A percentile compares a stretch with the other conserved stretches of the same genome.
These are phyloP conservation scores for Penicillium paxilli DNA, from an alignment of 495 filamentous ascomycete genomes.

Conservation along the genomic window DNA sequence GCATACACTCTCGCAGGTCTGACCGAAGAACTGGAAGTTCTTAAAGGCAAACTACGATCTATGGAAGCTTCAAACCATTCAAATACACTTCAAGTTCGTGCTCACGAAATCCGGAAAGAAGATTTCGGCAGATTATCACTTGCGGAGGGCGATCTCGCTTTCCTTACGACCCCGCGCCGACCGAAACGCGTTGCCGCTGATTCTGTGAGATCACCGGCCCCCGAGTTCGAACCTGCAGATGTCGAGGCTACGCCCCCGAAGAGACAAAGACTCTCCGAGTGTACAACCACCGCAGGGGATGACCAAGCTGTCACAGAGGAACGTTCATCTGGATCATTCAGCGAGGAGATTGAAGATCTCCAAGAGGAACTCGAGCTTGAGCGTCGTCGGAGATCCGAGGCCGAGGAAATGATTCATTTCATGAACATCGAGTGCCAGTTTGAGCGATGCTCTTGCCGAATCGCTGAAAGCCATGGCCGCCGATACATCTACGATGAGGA, in stretches of 20 bases:
- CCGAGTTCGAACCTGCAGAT: conserved; percentile 55
- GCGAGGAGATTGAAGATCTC: conserved; percentile 58
- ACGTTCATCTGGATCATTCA: conserved; percentile 32
- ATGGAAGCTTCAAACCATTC: conserved; percentile 62
- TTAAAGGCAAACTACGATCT: conserved; percentile 60
- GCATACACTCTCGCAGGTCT: conserved; percentile 71
- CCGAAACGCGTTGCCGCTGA: conserved; percentile 63
- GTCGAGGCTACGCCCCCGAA: conserved; percentile 59
- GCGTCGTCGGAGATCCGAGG: conserved; percentile 61
- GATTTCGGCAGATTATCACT: conserved; percentile 32
- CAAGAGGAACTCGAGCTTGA: conserved; percentile 64
- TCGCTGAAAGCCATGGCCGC: conserved; percentile 50
- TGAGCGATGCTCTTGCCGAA: conserved; percentile 64
- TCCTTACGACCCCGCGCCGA: conserved; percentile 34
- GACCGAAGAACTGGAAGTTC: conserved; percentile 69
- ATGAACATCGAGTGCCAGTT: conserved; percentile 80
- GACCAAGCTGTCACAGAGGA: conserved; percentile 22
- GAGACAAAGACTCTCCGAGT: conserved; percentile 58
- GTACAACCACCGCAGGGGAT: conserved; percentile 41
- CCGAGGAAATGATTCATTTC: conserved; percentile 76
- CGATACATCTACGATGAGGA: conserved; percentile 51
- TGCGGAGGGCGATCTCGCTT: conserved; percentile 35
- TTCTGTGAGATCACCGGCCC: conserved; percentile 40
- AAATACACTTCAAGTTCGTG: conserved; percentile 30
- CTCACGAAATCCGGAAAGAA: conserved; percentile 29